These are phyloP conservation scores for Cinchona pubescens DNA, from an alignment of 257 asterid species.

Conservation along the genomic window DNA sequence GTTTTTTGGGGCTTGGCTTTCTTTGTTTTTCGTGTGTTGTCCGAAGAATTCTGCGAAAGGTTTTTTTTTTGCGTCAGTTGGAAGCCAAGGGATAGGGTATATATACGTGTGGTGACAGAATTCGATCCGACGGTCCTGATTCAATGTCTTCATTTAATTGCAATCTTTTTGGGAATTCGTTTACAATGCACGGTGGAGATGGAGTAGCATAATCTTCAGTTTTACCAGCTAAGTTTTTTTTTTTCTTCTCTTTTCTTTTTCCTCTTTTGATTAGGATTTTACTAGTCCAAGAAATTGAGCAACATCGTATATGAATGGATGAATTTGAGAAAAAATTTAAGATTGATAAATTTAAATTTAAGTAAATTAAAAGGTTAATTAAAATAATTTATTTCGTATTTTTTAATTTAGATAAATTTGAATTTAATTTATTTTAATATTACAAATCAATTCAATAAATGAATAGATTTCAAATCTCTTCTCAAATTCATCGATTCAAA, in stretches of 20 bases:
- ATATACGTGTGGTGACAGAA: conserved; percentile 4
- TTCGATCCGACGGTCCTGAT: conserved; percentile 39
- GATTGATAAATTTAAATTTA: too few species aligned
- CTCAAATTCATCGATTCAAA: too few species aligned
- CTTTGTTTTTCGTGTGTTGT: neutral
- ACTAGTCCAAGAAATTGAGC: too few species aligned
- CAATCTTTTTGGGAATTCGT: neutral
- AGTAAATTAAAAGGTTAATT: too few species aligned
- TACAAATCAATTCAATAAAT: too few species aligned
- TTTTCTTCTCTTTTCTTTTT: neutral
- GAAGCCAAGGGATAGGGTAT: conserved; percentile 23
- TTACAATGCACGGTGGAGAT: conserved; percentile 28
- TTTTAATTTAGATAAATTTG: too few species aligned
- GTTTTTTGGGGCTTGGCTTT: conserved; percentile 15
- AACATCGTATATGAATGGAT: too few species aligned
- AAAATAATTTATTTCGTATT: too few species aligned
- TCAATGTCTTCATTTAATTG: conserved; percentile 14
- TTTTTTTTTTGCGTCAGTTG: conserved; percentile 42
- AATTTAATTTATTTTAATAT: too few species aligned
- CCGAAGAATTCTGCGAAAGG: conserved; percentile 22
- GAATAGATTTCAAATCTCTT: too few species aligned
- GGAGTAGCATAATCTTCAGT: neutral
- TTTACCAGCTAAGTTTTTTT: neutral
- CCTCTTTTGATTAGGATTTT: neutral
- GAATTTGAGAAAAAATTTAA: too few species aligned